Evolutionary conservation across 148 eudicot species (phyloP), one percentile per base, ranked within the genome.

Genomic region (Rhododendron williamsianum): DNA sequence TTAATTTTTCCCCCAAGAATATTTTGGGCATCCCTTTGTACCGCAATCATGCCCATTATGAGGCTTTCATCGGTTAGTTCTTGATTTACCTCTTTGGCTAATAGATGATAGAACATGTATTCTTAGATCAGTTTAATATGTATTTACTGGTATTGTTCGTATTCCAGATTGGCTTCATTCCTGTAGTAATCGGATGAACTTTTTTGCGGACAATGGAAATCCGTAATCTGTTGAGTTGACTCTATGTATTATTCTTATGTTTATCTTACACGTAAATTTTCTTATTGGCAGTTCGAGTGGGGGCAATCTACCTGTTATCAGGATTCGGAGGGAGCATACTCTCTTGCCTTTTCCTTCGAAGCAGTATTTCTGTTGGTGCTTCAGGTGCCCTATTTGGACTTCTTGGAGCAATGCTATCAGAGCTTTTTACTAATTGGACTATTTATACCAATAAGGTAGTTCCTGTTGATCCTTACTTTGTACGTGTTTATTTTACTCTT

Each of bases 381-480:
- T 96, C 98, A 23, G 98, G 98, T 84, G 98, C 98, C 81, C 90
- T 96, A 74, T 96, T 94, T 88, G 98, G 98, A 84, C 94, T 96
- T 83, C 97, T 96, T 71, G 98, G 98, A 84, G 98, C 98, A 76
- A 96, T 96, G 98, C 88, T 96, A 36, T 92, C 98, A 0, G 98
- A 96, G 89, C 93, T 96, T 45, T 85, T 94, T 35, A 93, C 94
- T 12, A 96, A 96, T 86, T 96, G 98, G 98, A 92, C 94, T 41
- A 96, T 96, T 51, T 96, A 94, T 81, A 89, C 94, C 27, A 96
- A 96, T 85, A 96, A 96, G 96, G 98, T 96, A 87, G 2, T 25
- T 48, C 43, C 33, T 35, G 33, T 27, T 49, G 48, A 19, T 72
- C 27, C 79, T 72, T 72, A 1, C 46, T 48, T 49, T 41, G 67